A percentile compares a stretch with the other conserved stretches of the same genome.
phyloP scores from a whole-genome alignment of 345 rosid genomes.

The Bruguiera parviflora region DNA sequence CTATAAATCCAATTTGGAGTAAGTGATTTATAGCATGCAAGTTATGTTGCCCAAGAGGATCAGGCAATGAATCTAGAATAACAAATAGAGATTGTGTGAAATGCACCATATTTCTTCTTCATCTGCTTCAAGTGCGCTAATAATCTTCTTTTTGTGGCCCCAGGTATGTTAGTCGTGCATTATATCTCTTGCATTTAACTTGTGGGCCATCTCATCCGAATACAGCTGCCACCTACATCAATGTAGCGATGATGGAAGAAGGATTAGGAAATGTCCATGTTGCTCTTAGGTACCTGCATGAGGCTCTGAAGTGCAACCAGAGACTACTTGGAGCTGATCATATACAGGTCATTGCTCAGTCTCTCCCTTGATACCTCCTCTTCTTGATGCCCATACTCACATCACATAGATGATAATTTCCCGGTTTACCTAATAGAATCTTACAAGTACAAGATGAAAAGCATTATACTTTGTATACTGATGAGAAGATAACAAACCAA shows the following conservation, averaged over 20 bases:
- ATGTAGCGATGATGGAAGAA: slow-evolving; percentile 41
- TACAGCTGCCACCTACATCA: slow-evolving; percentile 39
- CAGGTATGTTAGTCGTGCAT: slow-evolving; percentile 36
- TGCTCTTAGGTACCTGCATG: slow-evolving; percentile 38
- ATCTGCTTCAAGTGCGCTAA: background rate
- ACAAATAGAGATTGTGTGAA: background rate
- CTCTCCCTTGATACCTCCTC: background rate
- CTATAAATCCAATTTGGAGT: no score
- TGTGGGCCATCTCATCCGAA: slow-evolving; percentile 40
- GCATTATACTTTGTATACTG: no score
- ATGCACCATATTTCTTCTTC: background rate
- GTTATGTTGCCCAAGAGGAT: background rate
- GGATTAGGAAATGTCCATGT: slow-evolving; percentile 36
- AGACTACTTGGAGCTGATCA: slow-evolving; percentile 37
- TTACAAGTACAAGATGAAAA: no score
- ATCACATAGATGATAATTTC: background rate
- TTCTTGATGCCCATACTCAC: background rate
- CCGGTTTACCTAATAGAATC: no score
- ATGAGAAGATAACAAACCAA: no score
- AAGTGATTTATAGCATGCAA: no score
- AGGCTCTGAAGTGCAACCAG: slow-evolving; percentile 38
- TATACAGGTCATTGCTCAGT: slow-evolving; percentile 22
- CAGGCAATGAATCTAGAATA: background rate
- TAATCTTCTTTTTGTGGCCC: background rate
- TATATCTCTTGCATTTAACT: slow-evolving; percentile 34